phyloP scores from a whole-genome alignment of 257 asterid genomes.

The Solanum habrochaites region DNA sequence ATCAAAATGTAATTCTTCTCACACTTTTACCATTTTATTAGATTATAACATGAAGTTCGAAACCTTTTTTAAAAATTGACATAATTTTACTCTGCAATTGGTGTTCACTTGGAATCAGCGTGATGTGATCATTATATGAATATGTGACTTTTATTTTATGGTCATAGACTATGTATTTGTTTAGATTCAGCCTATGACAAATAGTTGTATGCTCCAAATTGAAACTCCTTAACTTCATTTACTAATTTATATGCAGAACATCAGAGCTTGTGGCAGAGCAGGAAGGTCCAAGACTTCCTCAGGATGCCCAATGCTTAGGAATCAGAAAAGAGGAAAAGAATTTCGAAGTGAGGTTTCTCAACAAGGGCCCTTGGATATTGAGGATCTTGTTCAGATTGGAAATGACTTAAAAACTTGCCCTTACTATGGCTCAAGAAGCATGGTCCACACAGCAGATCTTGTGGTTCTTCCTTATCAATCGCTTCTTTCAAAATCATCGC shows the following conservation, averaged over 20 bases:
- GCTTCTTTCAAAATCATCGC: constrained; percentile 87
- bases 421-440: constrained; percentile 85
- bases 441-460: constrained; percentile 78
- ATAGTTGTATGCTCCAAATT: background rate
- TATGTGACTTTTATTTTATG: background rate
- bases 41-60: background rate
- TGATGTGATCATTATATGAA: background rate
- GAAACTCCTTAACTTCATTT: constrained; percentile 10
- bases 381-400: constrained; percentile 84
- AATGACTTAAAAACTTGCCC: constrained; percentile 73
- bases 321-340: constrained; percentile 44
- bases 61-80: background rate
- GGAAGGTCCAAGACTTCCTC: constrained; percentile 37
- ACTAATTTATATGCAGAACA: constrained; percentile 35
- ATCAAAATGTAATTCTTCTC: background rate
- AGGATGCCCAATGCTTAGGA: constrained; percentile 80
- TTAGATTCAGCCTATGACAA: background rate
- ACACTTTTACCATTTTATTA: background rate
- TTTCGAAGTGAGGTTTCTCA: constrained; percentile 42
- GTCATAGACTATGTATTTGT: background rate
- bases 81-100: background rate
- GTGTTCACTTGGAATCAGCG: background rate
- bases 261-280: constrained; percentile 46
- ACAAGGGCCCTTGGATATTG: constrained; percentile 78
- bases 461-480: constrained; percentile 96